phyloP scores from a whole-genome alignment of 495 filamentous ascomycete species.

The Penicillium ochrochloron region DNA sequence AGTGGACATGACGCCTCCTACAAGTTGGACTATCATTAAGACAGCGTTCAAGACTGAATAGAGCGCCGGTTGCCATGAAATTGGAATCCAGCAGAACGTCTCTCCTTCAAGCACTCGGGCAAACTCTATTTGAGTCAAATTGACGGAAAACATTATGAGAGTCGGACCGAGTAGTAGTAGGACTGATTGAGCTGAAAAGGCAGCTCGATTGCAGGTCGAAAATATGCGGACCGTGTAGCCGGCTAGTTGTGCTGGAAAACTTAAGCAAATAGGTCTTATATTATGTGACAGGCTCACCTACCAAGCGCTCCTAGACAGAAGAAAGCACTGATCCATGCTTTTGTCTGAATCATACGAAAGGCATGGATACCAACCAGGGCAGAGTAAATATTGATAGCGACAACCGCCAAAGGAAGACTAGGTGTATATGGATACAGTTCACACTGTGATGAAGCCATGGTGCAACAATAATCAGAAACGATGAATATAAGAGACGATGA shows the following conservation, averaged over 20 bases:
- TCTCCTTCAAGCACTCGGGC: neutral
- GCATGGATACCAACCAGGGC: neutral
- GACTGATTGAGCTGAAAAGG: conserved; percentile 17
- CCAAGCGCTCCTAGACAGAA: conserved; percentile 11
- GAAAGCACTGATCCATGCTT: conserved; percentile 14
- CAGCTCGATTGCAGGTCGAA: conserved; percentile 10
- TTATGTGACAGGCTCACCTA: neutral
- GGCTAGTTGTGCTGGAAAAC: conserved; percentile 4
- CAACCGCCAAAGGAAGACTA: conserved; percentile 9
- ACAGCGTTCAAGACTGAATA: conserved; percentile 12
- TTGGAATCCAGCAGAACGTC: neutral
- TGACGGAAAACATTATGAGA: conserved; percentile 23
- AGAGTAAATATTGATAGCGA: conserved; percentile 12
- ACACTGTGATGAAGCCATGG: conserved; percentile 6
- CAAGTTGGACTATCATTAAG: conserved; percentile 8
- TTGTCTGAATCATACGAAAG: conserved; percentile 10
- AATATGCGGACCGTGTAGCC: conserved; percentile 12
- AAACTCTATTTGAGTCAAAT: conserved; percentile 13
- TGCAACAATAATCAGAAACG: conserved; percentile 2
- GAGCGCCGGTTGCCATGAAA: neutral
- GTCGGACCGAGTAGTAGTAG: conserved; percentile 18
- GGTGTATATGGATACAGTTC: conserved; percentile 15
- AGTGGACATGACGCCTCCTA: conserved; percentile 7
- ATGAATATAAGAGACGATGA: neutral
- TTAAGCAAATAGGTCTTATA: neutral